Conservation (phyloP, 805 yeast species). For the Cyberlindnera japonica region DNA sequence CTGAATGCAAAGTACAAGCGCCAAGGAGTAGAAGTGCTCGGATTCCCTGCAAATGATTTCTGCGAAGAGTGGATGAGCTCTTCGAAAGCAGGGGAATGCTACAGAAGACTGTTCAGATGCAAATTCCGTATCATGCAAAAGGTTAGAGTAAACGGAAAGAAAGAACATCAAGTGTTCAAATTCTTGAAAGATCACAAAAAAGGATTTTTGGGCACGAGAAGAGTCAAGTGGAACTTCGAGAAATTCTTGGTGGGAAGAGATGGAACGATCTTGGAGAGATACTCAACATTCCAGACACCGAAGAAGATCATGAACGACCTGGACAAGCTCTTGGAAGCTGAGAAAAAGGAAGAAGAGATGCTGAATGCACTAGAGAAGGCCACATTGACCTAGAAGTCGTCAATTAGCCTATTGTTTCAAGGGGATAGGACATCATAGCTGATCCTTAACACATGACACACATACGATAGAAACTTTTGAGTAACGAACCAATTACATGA, state of each 20-base stretch:
- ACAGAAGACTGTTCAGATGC: slow-evolving; percentile 70
- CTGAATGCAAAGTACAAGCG: slow-evolving; percentile 62
- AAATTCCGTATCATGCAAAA: slow-evolving; percentile 72
- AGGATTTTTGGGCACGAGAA: slow-evolving; percentile 57
- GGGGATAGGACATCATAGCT: no score
- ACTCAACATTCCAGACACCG: slow-evolving; percentile 29
- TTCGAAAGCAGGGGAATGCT: slow-evolving; percentile 70
- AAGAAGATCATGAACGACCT: slow-evolving; percentile 5
- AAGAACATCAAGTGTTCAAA: slow-evolving; percentile 64
- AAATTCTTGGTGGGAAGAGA: slow-evolving; percentile 55
- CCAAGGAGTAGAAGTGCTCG: slow-evolving; percentile 62
- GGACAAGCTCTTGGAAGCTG: slow-evolving; percentile 1
- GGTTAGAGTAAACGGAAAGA: slow-evolving; percentile 73
- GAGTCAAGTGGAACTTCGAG: slow-evolving; percentile 73
- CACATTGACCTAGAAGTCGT: no score
- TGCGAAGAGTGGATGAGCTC: slow-evolving; percentile 66
- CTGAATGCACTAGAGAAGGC: neutral
- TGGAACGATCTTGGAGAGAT: slow-evolving; percentile 57
- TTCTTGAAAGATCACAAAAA: slow-evolving; percentile 62
- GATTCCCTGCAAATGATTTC: slow-evolving; percentile 91
- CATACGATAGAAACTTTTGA: no score
- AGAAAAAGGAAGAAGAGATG: neutral
- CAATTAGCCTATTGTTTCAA: no score
- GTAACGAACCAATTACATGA: no score
- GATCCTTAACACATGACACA: no score